phyloP scores from a whole-genome alignment of 2,329 filamentous ascomycete genomes.

The Elsinoe batatas region DNA sequence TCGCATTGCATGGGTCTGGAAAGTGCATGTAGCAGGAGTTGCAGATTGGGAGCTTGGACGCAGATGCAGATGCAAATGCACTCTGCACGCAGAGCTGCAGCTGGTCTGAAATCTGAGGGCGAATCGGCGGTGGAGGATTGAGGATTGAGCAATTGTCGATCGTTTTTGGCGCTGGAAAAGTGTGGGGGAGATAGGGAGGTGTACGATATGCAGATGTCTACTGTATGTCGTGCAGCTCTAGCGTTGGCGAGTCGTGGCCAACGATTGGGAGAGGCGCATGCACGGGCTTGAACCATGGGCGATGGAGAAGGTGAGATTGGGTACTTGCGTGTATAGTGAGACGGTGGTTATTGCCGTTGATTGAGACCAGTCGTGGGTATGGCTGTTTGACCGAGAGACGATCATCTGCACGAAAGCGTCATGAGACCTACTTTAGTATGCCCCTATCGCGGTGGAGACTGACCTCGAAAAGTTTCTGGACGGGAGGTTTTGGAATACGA shows the following conservation, averaged over 20 bases:
- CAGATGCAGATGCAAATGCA: too few relatives aligned
- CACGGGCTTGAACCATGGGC: neutral
- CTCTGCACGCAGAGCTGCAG: too few relatives aligned
- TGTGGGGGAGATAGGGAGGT: too few relatives aligned
- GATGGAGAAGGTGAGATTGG: neutral
- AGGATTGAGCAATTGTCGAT: too few relatives aligned
- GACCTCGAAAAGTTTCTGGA: neutral
- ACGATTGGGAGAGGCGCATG: neutral
- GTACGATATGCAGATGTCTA: neutral
- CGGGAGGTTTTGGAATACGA: neutral
- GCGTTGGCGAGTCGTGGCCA: neutral
- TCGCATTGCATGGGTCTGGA: neutral
- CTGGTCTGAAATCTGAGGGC: too few relatives aligned
- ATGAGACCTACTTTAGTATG: neutral
- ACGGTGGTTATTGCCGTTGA: neutral
- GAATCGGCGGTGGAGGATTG: too few relatives aligned
- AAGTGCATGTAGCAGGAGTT: neutral
- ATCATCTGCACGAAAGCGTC: slow-evolving; percentile 1
- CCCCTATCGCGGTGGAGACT: neutral
- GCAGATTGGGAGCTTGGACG: too few relatives aligned
- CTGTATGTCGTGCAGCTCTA: neutral
- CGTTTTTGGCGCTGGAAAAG: too few relatives aligned
- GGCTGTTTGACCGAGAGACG: neutral
- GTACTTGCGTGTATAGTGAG: slow-evolving; percentile 1
- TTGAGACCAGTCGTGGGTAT: neutral